A percentile compares a stretch with the other conserved stretches of the same genome.
Conservation (phyloP, 306 rosid genomes). For the Geum urbanum region DNA sequence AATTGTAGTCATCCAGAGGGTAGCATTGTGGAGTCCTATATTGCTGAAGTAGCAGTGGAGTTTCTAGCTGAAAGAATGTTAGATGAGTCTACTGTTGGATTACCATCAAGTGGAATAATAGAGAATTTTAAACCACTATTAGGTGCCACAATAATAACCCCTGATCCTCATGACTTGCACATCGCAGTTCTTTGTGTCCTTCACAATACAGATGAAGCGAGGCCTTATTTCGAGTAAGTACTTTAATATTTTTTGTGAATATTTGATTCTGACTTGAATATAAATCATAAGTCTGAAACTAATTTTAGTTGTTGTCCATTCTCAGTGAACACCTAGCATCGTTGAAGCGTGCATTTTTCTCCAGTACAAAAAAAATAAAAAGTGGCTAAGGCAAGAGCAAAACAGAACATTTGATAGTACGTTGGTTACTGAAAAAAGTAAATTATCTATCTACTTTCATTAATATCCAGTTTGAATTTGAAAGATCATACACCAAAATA, state of each 20-base stretch:
- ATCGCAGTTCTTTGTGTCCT: background rate
- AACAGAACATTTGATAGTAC: background rate
- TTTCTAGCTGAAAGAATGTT: background rate
- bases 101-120: background rate
- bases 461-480: too few relatives aligned
- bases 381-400: background rate
- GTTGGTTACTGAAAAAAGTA: background rate
- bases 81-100: background rate
- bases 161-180: background rate
- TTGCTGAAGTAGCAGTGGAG: background rate
- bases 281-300: too few relatives aligned
- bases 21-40: background rate
- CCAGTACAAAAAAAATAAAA: background rate
- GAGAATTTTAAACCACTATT: background rate
- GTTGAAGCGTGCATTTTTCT: background rate
- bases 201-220: background rate
- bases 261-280: too few relatives aligned
- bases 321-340: background rate
- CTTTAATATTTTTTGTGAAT: too few relatives aligned
- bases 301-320: background rate
- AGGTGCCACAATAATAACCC: background rate
- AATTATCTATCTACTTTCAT: background rate
- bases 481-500: too few relatives aligned
- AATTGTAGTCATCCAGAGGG: background rate
- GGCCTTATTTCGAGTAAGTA: background rate